Evolutionary conservation across 108 stramenopile species (phyloP).

Genomic region (Cyclotella cryptica): DNA sequence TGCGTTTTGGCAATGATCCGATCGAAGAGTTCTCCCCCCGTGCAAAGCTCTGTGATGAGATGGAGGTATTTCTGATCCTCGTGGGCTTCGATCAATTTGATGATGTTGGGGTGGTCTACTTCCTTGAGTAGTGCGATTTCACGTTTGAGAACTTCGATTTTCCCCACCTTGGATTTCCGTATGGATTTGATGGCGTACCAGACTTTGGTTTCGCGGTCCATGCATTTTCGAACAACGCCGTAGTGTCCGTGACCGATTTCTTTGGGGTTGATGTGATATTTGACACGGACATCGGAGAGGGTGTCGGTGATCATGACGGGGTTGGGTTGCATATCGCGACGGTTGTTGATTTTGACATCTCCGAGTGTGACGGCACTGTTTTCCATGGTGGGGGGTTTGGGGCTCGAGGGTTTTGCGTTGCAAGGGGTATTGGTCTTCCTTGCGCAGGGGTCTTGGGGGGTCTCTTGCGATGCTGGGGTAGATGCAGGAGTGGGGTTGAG

Average conservation of each 20-base stretch:
- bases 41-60: slow-evolving; percentile 92
- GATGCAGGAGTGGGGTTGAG: slow-evolving; percentile 9
- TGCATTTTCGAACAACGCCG: slow-evolving; percentile 91
- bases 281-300: slow-evolving; percentile 79
- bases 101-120: slow-evolving; percentile 92
- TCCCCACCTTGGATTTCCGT: slow-evolving; percentile 86
- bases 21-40: slow-evolving; percentile 95
- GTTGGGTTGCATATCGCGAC: slow-evolving; percentile 46
- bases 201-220: slow-evolving; percentile 81
- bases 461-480: background rate
- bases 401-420: background rate
- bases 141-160: slow-evolving; percentile 88
- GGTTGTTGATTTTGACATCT: slow-evolving; percentile 46
- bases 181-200: slow-evolving; percentile 94
- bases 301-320: slow-evolving; percentile 85
- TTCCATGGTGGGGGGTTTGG: slow-evolving; percentile 29
- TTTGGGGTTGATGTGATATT: slow-evolving; percentile 88
- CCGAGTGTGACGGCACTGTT: slow-evolving; percentile 42
- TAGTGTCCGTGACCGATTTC: slow-evolving; percentile 93
- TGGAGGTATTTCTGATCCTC: slow-evolving; percentile 90
- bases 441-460: background rate
- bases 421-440: no score
- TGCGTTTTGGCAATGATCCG: slow-evolving; percentile 93
- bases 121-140: slow-evolving; percentile 89
- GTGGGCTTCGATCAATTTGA: slow-evolving; percentile 86